Evolutionary conservation across 176 grass and related monocot genomes (phyloP).

Genomic region (Oropetium thomaeum): DNA sequence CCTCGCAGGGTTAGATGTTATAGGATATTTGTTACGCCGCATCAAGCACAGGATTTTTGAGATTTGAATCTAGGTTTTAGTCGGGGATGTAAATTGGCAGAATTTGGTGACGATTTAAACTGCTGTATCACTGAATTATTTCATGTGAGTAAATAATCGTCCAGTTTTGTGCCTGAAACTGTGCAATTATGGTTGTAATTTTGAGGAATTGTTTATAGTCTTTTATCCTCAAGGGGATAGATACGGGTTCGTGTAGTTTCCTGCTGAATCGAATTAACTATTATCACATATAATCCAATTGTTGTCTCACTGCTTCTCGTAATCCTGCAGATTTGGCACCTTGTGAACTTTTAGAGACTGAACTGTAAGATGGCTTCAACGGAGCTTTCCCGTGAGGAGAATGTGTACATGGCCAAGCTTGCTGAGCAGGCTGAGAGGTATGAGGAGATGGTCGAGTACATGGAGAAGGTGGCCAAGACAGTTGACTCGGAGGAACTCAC

Average conservation of each 20-base stretch:
- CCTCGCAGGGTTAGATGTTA: not conserved
- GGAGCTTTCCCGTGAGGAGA: constrained; percentile 73
- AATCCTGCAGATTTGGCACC: constrained; percentile 36
- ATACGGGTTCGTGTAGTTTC: no score
- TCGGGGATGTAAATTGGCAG: not conserved
- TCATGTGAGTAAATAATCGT: not conserved
- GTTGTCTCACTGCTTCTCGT: constrained; percentile 6
- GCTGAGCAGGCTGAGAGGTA: constrained; percentile 85
- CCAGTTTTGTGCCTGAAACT: not conserved
- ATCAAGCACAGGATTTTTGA: not conserved
- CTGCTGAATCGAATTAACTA: not conserved
- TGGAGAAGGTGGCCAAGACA: constrained; percentile 84
- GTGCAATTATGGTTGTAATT: not conserved
- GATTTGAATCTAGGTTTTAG: not conserved
- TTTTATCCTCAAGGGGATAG: not conserved
- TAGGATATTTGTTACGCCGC: not conserved
- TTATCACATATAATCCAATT: not conserved
- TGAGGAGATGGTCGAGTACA: constrained; percentile 93
- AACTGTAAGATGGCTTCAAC: constrained; percentile 48
- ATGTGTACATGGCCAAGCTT: constrained; percentile 90
- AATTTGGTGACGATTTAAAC: not conserved
- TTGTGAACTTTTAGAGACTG: not conserved
- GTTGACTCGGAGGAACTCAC: constrained; percentile 66
- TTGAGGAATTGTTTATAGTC: not conserved
- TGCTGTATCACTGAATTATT: not conserved